phyloP scores from a whole-genome alignment of 176 grass and related monocot species.

The Aegilops longissima region DNA sequence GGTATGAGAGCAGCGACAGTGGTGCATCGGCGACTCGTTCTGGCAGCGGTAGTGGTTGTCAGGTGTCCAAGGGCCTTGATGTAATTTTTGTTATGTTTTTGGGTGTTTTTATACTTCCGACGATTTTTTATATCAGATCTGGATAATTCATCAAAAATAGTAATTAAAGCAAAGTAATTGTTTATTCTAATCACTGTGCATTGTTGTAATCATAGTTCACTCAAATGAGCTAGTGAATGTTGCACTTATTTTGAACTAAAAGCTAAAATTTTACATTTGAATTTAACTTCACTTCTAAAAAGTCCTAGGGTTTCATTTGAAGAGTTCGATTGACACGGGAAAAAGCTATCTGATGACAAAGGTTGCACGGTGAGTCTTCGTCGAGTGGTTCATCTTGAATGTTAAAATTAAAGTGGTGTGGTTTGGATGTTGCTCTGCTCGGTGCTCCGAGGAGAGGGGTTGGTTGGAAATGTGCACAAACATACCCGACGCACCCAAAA shows the following conservation, averaged over 20 bases:
- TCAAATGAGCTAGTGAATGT: background rate
- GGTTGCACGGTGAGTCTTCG: background rate
- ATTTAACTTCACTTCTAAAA: background rate
- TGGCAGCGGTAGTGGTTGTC: no score
- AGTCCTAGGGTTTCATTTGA: background rate
- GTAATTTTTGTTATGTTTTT: no score
- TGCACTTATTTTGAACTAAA: background rate
- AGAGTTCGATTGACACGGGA: background rate
- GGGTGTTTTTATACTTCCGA: no score
- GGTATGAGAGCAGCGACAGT: no score
- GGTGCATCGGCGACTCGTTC: no score
- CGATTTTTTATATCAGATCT: no score
- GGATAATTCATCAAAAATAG: no score
- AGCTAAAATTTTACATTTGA: background rate
- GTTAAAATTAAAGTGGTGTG: background rate
- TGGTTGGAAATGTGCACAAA: background rate
- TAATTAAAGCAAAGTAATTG: no score
- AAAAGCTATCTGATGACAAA: accelerated
- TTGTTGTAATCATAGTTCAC: background rate
- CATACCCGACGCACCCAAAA: background rate
- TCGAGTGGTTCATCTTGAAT: background rate
- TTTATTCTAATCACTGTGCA: background rate
- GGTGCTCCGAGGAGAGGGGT: background rate
- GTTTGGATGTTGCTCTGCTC: background rate
- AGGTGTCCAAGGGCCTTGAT: no score